These are phyloP conservation scores for Vaccinium macrocarpon DNA, from an alignment of 148 eudicot species.

Conservation along the genomic window DNA sequence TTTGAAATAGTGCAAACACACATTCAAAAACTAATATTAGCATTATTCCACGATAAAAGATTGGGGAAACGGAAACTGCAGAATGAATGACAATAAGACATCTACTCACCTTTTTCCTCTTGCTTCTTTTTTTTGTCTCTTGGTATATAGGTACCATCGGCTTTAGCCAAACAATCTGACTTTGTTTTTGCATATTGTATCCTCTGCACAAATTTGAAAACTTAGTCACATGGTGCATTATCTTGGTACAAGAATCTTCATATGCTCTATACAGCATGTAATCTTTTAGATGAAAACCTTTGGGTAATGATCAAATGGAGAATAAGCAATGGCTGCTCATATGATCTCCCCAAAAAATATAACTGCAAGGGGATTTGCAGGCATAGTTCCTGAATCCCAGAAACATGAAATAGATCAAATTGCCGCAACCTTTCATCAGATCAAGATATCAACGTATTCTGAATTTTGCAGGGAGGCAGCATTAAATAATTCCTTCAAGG, in stretches of 20 bases:
- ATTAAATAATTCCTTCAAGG: neutral
- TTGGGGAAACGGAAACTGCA: neutral
- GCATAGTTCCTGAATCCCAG: neutral
- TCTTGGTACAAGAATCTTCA: neutral
- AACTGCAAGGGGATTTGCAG: neutral
- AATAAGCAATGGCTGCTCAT: neutral
- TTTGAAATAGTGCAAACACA: neutral
- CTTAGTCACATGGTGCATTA: neutral
- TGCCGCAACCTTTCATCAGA: neutral
- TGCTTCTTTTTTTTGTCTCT: slow-evolving; percentile 79
- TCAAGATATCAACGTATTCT: neutral
- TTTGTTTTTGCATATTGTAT: slow-evolving; percentile 92
- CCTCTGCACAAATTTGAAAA: slow-evolving; percentile 44
- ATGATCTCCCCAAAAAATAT: neutral
- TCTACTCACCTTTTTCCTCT: slow-evolving; percentile 72
- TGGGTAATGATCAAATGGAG: neutral
- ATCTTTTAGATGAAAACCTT: neutral
- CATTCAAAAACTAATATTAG: neutral
- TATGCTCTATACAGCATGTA: neutral
- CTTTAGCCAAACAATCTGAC: slow-evolving; percentile 90
- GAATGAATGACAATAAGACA: neutral
- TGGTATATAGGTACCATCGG: slow-evolving; percentile 64
- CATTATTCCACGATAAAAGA: neutral
- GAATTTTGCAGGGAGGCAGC: neutral
- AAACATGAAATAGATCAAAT: neutral